Evolutionary conservation across 257 asterid species (phyloP).

Genomic region (Solanum lycopersicoides): DNA sequence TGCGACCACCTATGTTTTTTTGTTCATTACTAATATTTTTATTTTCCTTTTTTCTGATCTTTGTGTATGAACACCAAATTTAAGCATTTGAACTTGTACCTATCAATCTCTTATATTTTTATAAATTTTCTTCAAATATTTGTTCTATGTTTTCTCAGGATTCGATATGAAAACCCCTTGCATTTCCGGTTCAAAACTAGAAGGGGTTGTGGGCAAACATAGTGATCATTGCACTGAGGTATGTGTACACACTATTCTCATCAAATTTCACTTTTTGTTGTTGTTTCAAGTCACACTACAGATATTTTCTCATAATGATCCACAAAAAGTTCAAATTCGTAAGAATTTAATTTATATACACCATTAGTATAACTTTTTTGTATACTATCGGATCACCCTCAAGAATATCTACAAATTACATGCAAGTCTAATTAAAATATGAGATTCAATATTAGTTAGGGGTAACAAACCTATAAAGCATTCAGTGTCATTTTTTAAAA

Average conservation of each 20-base stretch:
- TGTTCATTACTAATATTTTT: not conserved
- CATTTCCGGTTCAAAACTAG: not conserved
- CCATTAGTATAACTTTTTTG: not conserved
- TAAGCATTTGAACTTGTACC: not conserved
- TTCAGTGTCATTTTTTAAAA: too few species aligned
- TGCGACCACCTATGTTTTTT: too few species aligned
- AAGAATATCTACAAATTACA: not conserved
- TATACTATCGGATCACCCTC: not conserved
- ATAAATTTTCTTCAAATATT: not conserved
- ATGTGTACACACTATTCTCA: not conserved
- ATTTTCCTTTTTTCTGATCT: not conserved
- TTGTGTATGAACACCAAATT: not conserved
- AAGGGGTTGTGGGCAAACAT: not conserved
- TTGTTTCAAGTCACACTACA: not conserved
- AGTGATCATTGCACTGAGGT: not conserved
- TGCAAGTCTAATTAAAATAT: too few species aligned
- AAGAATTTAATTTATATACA: not conserved
- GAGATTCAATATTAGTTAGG: too few species aligned
- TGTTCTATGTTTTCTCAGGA: not conserved
- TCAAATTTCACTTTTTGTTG: too few species aligned
- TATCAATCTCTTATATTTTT: not conserved
- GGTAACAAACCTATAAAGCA: too few species aligned
- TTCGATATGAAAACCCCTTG: not conserved
- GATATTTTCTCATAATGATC: not conserved
- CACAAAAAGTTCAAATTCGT: not conserved